phyloP scores from a whole-genome alignment of 352 stramenopile species.

The Globisporangium splendens region DNA sequence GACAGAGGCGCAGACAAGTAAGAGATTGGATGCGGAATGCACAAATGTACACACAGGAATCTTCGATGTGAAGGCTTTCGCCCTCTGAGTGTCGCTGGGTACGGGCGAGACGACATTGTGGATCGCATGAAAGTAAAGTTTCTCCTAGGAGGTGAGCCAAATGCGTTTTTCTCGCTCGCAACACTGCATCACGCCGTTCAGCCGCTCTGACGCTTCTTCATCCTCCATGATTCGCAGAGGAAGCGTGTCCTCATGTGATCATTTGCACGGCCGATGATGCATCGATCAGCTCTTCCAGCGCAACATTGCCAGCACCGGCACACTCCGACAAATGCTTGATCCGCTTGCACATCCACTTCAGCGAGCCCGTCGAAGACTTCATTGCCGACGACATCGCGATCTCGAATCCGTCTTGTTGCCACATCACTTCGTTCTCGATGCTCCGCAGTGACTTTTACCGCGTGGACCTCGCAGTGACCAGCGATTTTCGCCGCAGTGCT shows the following conservation, averaged over 20 bases:
- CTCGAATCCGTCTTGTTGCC: slow-evolving; percentile 15
- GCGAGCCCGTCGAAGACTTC: slow-evolving; percentile 57
- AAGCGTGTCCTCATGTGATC: slow-evolving; percentile 17
- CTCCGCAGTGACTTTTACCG: slow-evolving; percentile 44
- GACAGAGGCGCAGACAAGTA: slow-evolving; percentile 61
- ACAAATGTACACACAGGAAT: slow-evolving; percentile 23
- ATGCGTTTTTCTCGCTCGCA: too few species aligned
- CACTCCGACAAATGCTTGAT: background rate
- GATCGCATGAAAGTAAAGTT: slow-evolving; percentile 67
- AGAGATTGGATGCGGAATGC: slow-evolving; percentile 1
- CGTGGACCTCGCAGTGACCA: slow-evolving; percentile 11
- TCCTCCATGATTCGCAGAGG: slow-evolving; percentile 2
- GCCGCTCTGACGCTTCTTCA: too few species aligned
- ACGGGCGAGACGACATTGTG: slow-evolving; percentile 32
- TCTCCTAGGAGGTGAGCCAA: slow-evolving; percentile 33
- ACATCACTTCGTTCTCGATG: slow-evolving; percentile 32
- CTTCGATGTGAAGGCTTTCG: slow-evolving; percentile 41
- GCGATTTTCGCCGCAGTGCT: background rate
- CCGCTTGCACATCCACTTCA: slow-evolving; percentile 68
- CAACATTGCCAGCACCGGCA: slow-evolving; percentile 1
- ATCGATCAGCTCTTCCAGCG: slow-evolving; percentile 5
- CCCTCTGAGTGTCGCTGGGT: slow-evolving; percentile 45
- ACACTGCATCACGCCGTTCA: background rate
- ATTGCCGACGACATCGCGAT: slow-evolving; percentile 48
- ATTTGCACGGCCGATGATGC: slow-evolving; percentile 9